Conservation (phyloP, 805 yeast genomes). For the Lipomyces mesembrius region DNA sequence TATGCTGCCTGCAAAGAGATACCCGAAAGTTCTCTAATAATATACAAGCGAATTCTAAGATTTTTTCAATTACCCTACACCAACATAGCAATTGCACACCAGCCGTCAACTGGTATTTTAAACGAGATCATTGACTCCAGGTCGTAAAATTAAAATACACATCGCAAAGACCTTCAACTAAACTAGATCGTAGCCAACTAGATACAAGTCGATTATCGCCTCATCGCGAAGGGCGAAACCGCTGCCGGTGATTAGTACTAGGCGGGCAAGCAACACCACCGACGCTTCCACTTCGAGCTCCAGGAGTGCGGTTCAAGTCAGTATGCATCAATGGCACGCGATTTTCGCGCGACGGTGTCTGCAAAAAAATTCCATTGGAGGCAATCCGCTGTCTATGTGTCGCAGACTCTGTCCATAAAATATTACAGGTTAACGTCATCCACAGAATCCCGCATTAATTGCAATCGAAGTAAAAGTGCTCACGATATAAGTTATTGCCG, state of each 20-base stretch:
- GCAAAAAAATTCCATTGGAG: background rate
- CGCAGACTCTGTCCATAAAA: background rate
- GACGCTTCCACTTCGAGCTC: conserved; percentile 1
- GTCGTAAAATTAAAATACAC: conserved; percentile 1
- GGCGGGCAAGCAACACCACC: background rate
- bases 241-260: background rate
- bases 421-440: background rate
- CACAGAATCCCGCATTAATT: background rate
- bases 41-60: no score
- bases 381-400: background rate
- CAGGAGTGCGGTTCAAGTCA: background rate
- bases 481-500: background rate
- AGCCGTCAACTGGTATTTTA: background rate
- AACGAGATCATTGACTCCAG: background rate
- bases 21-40: no score
- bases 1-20: no score
- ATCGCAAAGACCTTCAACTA: background rate
- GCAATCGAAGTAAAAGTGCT: background rate
- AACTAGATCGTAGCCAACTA: background rate
- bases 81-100: background rate
- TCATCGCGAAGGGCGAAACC: background rate
- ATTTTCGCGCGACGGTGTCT: conserved; percentile 1
- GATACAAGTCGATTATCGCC: background rate
- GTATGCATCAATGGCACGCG: conserved; percentile 1
- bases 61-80: background rate